Percentiles rank a stretch among this genome's conserved stretches.
Evolutionary conservation across 164 flowering plant species (phyloP).

Genomic region (Chimonanthus praecox): DNA sequence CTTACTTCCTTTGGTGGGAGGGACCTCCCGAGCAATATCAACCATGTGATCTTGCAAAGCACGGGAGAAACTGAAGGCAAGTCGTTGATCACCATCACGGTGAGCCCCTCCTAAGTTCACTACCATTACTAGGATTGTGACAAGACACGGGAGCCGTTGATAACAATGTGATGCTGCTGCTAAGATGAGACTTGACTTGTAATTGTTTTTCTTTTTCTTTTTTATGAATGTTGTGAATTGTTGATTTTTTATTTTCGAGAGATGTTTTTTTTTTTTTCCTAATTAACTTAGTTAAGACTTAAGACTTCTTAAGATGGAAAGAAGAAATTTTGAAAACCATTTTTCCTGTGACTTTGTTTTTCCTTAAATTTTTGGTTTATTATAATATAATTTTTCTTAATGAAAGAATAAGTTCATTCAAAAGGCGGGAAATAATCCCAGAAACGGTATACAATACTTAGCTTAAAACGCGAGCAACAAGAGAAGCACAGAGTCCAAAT

Average conservation of each 20-base stretch:
- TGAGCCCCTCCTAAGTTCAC: constrained; percentile 15
- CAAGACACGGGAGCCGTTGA: too few relatives aligned
- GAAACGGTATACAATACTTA: too few relatives aligned
- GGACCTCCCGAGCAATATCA: constrained; percentile 1
- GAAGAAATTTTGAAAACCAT: constrained; percentile 5
- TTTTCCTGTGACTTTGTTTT: neutral
- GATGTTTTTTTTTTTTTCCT: neutral
- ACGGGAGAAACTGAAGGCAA: constrained; percentile 25
- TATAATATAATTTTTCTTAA: neutral
- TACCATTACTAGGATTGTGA: too few relatives aligned
- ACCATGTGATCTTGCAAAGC: constrained; percentile 1
- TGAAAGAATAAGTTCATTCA: too few relatives aligned
- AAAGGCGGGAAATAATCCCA: too few relatives aligned
- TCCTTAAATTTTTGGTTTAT: neutral
- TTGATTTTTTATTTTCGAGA: constrained; percentile 11
- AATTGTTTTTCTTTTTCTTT: neutral
- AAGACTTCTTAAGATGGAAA: neutral
- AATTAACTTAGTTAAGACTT: too few relatives aligned
- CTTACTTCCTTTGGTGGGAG: constrained; percentile 42
- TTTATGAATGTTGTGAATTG: constrained; percentile 18
- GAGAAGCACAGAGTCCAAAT: too few relatives aligned
- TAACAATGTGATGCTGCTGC: neutral
- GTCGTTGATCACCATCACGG: constrained; percentile 46
- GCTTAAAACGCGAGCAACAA: too few relatives aligned
- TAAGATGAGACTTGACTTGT: neutral